Percentiles rank a stretch among this genome's conserved stretches.
Evolutionary conservation across 2,329 filamentous ascomycete genomes (phyloP).

Genomic region (Sporothrix pseudoabietina): DNA sequence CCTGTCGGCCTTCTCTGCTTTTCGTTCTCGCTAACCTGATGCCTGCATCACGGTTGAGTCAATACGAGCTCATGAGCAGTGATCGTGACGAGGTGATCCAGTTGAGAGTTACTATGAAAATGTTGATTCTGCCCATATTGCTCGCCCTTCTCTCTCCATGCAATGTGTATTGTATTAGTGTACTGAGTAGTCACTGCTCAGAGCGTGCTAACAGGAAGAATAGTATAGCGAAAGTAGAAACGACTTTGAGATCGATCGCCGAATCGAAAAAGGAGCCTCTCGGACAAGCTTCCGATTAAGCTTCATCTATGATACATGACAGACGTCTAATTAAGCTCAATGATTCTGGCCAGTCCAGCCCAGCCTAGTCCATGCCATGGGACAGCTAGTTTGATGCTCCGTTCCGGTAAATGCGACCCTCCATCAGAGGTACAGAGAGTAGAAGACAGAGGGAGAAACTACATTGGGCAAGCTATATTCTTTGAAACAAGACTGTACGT

Average conservation of each 20-base stretch:
- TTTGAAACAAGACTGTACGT: not conserved
- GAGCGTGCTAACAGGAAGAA: not conserved
- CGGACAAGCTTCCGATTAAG: not conserved
- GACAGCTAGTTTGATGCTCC: slow-evolving; percentile 16
- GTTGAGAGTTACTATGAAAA: not conserved
- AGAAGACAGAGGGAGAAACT: not conserved
- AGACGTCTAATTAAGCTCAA: slow-evolving; percentile 27
- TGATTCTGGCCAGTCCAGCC: not conserved
- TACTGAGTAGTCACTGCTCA: not conserved
- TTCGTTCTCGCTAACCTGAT: not conserved
- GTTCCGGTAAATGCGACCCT: slow-evolving; percentile 25
- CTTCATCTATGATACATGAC: not conserved
- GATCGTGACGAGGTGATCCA: not conserved
- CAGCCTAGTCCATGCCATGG: slow-evolving; percentile 11
- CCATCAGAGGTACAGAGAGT: not conserved
- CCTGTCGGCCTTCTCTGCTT: not conserved
- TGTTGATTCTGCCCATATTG: not conserved
- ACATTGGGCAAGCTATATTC: not conserved
- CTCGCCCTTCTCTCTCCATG: not conserved
- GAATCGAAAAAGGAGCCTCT: slow-evolving; percentile 9
- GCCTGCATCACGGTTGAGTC: not conserved
- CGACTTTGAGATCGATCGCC: not conserved
- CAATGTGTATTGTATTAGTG: not conserved
- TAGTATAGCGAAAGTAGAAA: not conserved
- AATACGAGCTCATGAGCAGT: not conserved